A percentile compares a stretch with the other conserved stretches of the same genome.
Evolutionary conservation across 441 rosid species (phyloP).

Genomic region (Pelargonium australe): DNA sequence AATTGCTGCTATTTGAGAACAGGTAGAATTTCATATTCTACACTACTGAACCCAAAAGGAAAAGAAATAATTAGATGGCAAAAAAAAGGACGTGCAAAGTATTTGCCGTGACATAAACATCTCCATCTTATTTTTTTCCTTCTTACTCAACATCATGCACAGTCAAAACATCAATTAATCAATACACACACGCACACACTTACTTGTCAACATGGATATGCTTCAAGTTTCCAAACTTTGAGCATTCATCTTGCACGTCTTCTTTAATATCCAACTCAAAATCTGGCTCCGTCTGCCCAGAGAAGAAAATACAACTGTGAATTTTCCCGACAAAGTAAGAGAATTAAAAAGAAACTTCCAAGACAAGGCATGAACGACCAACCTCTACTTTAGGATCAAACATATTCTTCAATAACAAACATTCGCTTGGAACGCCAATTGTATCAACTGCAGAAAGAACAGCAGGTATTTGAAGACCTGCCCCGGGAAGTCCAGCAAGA

Average conservation of each 20-base stretch:
- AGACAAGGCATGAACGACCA: conserved; percentile 15
- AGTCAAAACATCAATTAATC: neutral
- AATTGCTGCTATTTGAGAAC: too few species aligned
- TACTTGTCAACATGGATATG: conserved; percentile 89
- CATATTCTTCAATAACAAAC: conserved; percentile 85
- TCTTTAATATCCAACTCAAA: conserved; percentile 89
- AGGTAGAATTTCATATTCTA: too few species aligned
- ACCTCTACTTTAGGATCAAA: conserved; percentile 89
- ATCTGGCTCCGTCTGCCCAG: conserved; percentile 66
- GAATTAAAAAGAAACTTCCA: neutral
- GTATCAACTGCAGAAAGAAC: conserved; percentile 45
- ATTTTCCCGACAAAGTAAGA: neutral
- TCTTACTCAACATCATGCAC: too few species aligned
- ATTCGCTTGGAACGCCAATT: conserved; percentile 77
- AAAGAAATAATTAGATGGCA: too few species aligned
- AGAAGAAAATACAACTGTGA: neutral
- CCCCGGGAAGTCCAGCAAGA: conserved; percentile 42
- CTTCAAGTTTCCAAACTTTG: conserved; percentile 64
- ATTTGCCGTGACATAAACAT: too few species aligned
- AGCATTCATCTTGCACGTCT: conserved; percentile 76
- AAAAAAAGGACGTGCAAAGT: too few species aligned
- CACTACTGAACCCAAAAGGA: too few species aligned
- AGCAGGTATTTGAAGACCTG: conserved; percentile 44
- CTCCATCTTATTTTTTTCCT: too few species aligned
- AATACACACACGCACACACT: conserved; percentile 6